These are phyloP conservation scores for Debaryomycetaceae sp. DNA, from an alignment of 1,139 yeast genomes.

Conservation along the genomic window DNA sequence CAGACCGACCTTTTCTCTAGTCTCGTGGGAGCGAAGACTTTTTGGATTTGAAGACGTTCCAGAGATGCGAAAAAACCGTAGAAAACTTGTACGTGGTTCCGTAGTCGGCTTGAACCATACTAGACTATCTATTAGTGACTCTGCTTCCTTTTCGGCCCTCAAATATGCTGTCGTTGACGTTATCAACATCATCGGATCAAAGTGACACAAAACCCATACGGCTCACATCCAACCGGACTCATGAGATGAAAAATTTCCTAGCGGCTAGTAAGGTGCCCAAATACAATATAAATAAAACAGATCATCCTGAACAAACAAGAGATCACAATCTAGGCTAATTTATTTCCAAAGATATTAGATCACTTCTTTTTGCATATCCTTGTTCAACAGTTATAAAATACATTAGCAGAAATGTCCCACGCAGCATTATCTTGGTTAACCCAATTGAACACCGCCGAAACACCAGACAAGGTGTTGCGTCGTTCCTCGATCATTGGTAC, in stretches of 20 bases:
- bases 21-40: no score
- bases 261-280: neutral
- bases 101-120: no score
- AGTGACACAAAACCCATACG: constrained; percentile 6
- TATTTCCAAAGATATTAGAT: neutral
- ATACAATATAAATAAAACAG: neutral
- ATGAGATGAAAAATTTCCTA: constrained; percentile 2
- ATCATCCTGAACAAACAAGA: neutral
- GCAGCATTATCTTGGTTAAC: constrained; percentile 69
- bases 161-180: neutral
- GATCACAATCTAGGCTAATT: neutral
- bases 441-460: constrained; percentile 67
- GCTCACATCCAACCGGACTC: constrained; percentile 7
- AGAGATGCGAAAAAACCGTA: no score
- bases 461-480: constrained; percentile 84
- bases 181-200: neutral
- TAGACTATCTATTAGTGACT: no score
- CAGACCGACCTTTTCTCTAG: no score
- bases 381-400: neutral
- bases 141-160: no score
- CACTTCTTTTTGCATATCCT: neutral
- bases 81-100: no score
- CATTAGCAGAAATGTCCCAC: constrained; percentile 20
- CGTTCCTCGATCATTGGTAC: constrained; percentile 98
- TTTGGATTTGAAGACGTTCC: no score